Evolutionary conservation across 495 filamentous ascomycete species (phyloP), one percentile per base, ranked within the genome.

Genomic region (Neurospora sp.): DNA sequence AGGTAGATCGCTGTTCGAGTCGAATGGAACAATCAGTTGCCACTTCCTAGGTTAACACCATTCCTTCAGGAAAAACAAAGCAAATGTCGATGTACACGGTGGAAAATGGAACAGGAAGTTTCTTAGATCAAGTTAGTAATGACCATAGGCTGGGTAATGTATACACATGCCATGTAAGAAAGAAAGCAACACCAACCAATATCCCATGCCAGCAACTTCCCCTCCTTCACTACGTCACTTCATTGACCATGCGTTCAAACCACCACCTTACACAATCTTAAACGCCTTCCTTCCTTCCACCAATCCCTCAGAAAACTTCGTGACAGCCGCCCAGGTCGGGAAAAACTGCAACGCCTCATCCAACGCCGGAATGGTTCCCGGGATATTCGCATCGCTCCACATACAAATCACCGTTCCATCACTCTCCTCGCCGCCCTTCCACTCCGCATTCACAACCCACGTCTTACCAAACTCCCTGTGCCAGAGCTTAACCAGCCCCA

Each of bases 331-430:
- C 96, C 96, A 99, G 3, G 80, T 81, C 1, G 96, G 96, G 72
- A 86, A 84, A 82, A 89, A 98, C 80, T 89, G 86, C 70, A 85
- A 82, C 22, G 91, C 88, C 82, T 99, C 96, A 75, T 96, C 92
- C 40, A 96, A 86, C 16, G 96, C 96, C 0, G 96, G 94, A 69
- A 99, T 95, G 9, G 85, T 82, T 4, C 90, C 91, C 11, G 79
- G 78, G 12, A 82, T 83, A 74, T 97, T 97, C 39, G 87, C 89
- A 83, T 98, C 96, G 75, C 90, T 92, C 96, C 96, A 99, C 18
- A 93, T 80, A 83, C 95, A 98, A 11, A 91, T 86, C 5, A 94
- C 89, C 65, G 83, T 85, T 0, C 94, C 94, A 73, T 88, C 87
- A 69, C 95, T 78, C 9, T 84, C 85, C 11, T 75, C 77, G 12